Percentiles rank a stretch among this genome's conserved stretches.
Conservation (phyloP, 495 filamentous ascomycete genomes). For the Penicillium roqueforti region DNA sequence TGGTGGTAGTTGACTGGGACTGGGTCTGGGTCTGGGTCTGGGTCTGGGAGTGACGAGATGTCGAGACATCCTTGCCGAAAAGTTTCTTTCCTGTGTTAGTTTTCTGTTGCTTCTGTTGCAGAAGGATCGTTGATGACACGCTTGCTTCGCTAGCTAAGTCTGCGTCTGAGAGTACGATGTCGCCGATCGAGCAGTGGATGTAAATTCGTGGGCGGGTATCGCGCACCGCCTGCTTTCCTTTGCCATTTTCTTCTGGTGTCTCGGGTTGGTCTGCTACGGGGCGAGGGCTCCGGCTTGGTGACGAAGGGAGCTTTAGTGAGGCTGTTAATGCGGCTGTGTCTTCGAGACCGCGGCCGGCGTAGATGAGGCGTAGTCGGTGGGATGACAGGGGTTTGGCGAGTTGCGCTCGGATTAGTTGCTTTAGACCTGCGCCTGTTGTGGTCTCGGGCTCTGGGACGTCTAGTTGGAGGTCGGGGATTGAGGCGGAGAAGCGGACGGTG, state of each 20-base stretch:
- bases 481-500: slow-evolving; percentile 82
- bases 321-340: slow-evolving; percentile 60
- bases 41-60: slow-evolving; percentile 5
- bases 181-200: slow-evolving; percentile 86
- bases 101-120: slow-evolving; percentile 16
- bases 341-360: slow-evolving; percentile 77
- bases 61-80: slow-evolving; percentile 1
- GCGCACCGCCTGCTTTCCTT: slow-evolving; percentile 53
- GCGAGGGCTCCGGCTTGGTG: slow-evolving; percentile 37
- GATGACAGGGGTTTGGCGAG: slow-evolving; percentile 58
- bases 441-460: slow-evolving; percentile 61
- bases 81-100: background rate
- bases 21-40: too few relatives aligned
- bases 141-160: slow-evolving; percentile 69
- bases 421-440: slow-evolving; percentile 71
- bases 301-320: slow-evolving; percentile 59
- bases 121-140: slow-evolving; percentile 36
- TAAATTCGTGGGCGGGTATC: slow-evolving; percentile 55
- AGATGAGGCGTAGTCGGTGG: slow-evolving; percentile 78
- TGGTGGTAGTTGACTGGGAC: slow-evolving; percentile 36
- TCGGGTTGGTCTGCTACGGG: slow-evolving; percentile 24
- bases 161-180: slow-evolving; percentile 52
- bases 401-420: slow-evolving; percentile 71
- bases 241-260: slow-evolving; percentile 41
- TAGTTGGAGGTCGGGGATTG: slow-evolving; percentile 77